Percentiles rank a stretch among this genome's conserved stretches.
Conservation (phyloP, 192 early-diverging fungal genomes). For the Diversispora epigaea region DNA sequence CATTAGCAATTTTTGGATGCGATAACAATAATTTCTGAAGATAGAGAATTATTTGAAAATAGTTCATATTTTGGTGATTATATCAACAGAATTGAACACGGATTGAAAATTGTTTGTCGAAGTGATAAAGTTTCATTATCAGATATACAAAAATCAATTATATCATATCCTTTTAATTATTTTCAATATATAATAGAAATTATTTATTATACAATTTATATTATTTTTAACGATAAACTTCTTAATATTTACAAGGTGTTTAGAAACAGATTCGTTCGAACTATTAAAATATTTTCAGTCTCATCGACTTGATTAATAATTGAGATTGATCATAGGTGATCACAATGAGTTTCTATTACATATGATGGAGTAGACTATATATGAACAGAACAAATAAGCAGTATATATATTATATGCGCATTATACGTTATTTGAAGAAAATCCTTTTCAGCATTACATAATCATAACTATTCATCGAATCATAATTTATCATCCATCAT, state of each 20-base stretch:
- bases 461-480: no score
- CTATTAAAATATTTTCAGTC: slow-evolving; percentile 3
- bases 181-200: neutral
- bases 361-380: no score
- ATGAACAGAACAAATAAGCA: no score
- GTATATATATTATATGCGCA: no score
- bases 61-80: slow-evolving; percentile 52
- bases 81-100: slow-evolving; percentile 45
- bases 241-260: slow-evolving; percentile 27
- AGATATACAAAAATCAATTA: slow-evolving; percentile 51
- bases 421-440: no score
- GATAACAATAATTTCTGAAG: slow-evolving; percentile 44
- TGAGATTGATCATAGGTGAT: no score
- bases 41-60: slow-evolving; percentile 48
- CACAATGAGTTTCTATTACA: no score
- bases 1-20: slow-evolving; percentile 47
- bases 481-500: no score
- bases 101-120: slow-evolving; percentile 50
- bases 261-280: slow-evolving; percentile 20
- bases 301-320: neutral
- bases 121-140: slow-evolving; percentile 50
- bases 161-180: slow-evolving; percentile 37
- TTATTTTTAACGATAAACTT: neutral
- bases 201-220: neutral
- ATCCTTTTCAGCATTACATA: no score